Evolutionary conservation across 192 early-diverging fungal species (phyloP).

Genomic region (Umbelopsis vinacea): DNA sequence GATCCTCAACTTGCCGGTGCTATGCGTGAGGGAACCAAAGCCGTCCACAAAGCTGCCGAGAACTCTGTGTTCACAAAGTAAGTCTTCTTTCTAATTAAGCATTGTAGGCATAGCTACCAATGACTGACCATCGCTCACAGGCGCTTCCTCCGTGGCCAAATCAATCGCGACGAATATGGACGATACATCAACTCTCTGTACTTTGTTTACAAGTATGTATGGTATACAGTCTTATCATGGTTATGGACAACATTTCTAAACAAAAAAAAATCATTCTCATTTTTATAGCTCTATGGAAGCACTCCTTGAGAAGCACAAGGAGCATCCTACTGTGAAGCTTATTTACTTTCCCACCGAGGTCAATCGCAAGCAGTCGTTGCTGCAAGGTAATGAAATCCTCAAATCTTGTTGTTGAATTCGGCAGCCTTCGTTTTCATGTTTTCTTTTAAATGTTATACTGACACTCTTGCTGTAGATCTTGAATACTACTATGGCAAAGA

Average conservation of each 20-base stretch:
- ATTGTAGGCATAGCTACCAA: background rate
- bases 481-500: constrained; percentile 51
- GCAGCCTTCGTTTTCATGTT: background rate
- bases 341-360: constrained; percentile 61
- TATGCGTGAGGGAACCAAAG: constrained; percentile 60
- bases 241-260: too few species aligned
- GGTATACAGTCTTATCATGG: background rate
- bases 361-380: constrained; percentile 41
- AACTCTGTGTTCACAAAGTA: constrained; percentile 57
- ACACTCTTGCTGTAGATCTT: constrained; percentile 34
- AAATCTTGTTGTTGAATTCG: too few species aligned
- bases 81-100: background rate
- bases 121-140: constrained; percentile 19
- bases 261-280: background rate
- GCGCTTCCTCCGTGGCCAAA: constrained; percentile 56
- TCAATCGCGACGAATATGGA: constrained; percentile 49
- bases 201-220: constrained; percentile 51
- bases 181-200: constrained; percentile 56
- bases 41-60: constrained; percentile 55
- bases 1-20: constrained; percentile 50
- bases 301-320: constrained; percentile 49
- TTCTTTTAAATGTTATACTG: background rate
- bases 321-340: constrained; percentile 49
- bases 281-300: constrained; percentile 47
- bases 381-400: constrained; percentile 33